Conservation (phyloP, 768 basidiomycete genomes). For the Pholiota molesta region DNA sequence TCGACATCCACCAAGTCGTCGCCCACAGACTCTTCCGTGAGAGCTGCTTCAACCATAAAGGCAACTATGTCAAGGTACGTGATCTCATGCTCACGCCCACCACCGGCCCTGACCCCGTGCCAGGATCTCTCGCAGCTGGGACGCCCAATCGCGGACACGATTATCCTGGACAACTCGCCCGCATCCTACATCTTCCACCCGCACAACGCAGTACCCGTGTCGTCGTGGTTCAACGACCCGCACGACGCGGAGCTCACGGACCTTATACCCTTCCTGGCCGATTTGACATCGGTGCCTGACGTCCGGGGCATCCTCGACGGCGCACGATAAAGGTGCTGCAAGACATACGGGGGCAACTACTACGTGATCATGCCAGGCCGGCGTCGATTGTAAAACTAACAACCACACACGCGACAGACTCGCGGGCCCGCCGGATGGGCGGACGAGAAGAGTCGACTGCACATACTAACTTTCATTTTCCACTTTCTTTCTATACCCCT, state of each 20-base stretch:
- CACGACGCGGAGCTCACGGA: slow-evolving; percentile 98
- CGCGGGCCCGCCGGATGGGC: background rate
- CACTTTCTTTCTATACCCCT: slow-evolving; percentile 19
- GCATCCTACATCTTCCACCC: slow-evolving; percentile 99
- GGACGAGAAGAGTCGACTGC: background rate
- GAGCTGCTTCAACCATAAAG: slow-evolving; percentile 98
- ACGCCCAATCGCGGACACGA: slow-evolving; percentile 89
- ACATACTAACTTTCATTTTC: slow-evolving; percentile 11
- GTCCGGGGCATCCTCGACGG: slow-evolving; percentile 91
- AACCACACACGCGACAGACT: background rate
- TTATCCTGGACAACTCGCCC: slow-evolving; percentile 98
- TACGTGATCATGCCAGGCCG: background rate
- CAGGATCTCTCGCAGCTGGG: slow-evolving; percentile 98
- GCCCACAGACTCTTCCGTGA: slow-evolving; percentile 94
- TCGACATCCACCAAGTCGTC: slow-evolving; percentile 91
- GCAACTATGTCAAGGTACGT: slow-evolving; percentile 96
- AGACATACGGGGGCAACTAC: no score
- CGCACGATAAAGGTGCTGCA: slow-evolving; percentile 50
- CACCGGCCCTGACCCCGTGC: background rate
- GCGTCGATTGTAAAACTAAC: background rate
- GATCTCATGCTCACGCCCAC: background rate
- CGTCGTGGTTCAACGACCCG: slow-evolving; percentile 99
- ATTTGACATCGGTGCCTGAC: slow-evolving; percentile 83
- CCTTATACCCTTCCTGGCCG: slow-evolving; percentile 90
- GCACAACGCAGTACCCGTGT: slow-evolving; percentile 98